phyloP scores from a whole-genome alignment of 495 filamentous ascomycete species.

The Choiromyces venosus region DNA sequence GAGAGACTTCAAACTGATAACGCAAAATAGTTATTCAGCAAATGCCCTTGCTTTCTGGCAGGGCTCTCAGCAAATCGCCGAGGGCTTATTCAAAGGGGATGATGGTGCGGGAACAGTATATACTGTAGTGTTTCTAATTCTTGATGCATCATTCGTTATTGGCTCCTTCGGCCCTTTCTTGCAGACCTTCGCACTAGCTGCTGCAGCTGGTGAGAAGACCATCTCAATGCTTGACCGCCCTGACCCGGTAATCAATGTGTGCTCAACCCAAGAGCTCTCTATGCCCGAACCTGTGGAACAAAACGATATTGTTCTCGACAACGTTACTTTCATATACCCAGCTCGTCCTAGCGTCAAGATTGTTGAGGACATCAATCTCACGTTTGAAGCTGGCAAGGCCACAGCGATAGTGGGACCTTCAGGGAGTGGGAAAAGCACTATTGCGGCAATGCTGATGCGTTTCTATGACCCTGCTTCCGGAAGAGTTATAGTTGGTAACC shows the following conservation, averaged over 20 bases:
- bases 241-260: constrained; percentile 42
- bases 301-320: constrained; percentile 29
- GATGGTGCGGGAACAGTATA: constrained; percentile 50
- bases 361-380: constrained; percentile 49
- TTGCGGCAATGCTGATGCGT: constrained; percentile 53
- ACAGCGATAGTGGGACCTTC: constrained; percentile 66
- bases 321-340: constrained; percentile 56
- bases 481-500: constrained; percentile 52
- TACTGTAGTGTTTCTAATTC: constrained; percentile 50
- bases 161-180: constrained; percentile 48
- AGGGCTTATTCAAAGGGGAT: constrained; percentile 37
- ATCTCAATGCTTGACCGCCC: constrained; percentile 49
- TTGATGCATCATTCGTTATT: constrained; percentile 46
- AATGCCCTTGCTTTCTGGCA: constrained; percentile 54
- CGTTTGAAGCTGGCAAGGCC: constrained; percentile 53
- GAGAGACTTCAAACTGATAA: constrained; percentile 5
- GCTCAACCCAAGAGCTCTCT: constrained; percentile 38
- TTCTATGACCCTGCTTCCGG: constrained; percentile 53
- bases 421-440: constrained; percentile 67
- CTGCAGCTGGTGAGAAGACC: constrained; percentile 47
- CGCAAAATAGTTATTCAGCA: constrained; percentile 43
- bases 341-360: constrained; percentile 55
- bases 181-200: constrained; percentile 50
- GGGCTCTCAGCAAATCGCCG: constrained; percentile 46
- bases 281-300: constrained; percentile 35